Conservation (phyloP, 306 rosid genomes). For the Quillaja saponaria region DNA sequence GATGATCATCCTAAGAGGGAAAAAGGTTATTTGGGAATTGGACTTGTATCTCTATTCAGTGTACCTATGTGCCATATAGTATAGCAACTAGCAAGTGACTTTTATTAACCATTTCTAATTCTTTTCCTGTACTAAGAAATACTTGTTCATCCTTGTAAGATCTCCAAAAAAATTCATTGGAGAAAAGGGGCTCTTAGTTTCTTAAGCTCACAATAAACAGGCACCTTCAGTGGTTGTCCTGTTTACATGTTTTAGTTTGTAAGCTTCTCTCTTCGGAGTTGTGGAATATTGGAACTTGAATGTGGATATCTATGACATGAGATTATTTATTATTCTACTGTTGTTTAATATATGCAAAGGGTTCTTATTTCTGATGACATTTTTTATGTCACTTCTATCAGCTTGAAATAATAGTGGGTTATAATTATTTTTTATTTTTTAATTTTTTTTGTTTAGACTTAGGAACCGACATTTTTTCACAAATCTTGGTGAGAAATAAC, state of each 20-base stretch:
- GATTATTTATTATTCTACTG: constrained; percentile 33
- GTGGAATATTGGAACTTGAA: constrained; percentile 31
- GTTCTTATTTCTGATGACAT: no score
- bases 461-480: no score
- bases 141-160: constrained; percentile 21
- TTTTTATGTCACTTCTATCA: no score
- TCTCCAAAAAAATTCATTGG: constrained; percentile 54
- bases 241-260: constrained; percentile 41
- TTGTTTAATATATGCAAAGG: constrained; percentile 42
- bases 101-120: constrained; percentile 29
- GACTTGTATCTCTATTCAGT: constrained; percentile 30
- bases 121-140: constrained; percentile 32
- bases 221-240: constrained; percentile 35
- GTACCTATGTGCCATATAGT: no score
- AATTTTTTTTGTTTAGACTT: constrained; percentile 18
- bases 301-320: constrained; percentile 38
- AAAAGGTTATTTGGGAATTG: background rate
- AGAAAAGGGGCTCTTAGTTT: constrained; percentile 37
- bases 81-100: constrained; percentile 31
- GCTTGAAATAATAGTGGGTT: no score
- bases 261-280: constrained; percentile 46
- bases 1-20: background rate
- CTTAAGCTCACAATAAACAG: constrained; percentile 32
- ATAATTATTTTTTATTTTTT: constrained; percentile 29
- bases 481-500: constrained; percentile 30